Base-by-base conservation (phyloP, 805 yeast species). In the Yamadazyma ubonensis region DNA sequence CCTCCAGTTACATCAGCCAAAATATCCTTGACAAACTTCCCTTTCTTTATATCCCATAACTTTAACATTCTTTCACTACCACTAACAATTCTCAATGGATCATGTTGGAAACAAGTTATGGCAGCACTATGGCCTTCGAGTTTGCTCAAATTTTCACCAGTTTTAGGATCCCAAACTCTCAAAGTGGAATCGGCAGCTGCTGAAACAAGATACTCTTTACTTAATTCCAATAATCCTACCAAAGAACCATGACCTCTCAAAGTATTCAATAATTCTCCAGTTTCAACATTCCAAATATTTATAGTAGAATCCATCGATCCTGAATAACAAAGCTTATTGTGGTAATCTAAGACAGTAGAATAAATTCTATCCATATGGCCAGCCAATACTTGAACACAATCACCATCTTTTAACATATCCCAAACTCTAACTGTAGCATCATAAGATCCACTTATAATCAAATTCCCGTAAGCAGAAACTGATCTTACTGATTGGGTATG, bases 131-230 rank as follows among this genome's bases (percentile, higher is more conserved):
- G 91, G 22, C 96, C 95, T 50, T 85, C 83, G 43, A 89, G 75
- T 35, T 84, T 78, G 54, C 78, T 78, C 36, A 70, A 67, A 29
- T 86, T 78, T 15, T 74, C 73, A 20, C 86, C 89, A 6, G 81
- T 76, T 19, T 78, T 78, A 1, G 96, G 93, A 55, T 93, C 85
- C 99, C 99, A 93, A 2, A 91, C 83, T 37, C 97, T 74, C 29
- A 93, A 71, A 0, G 96, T 83, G 3, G 93, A 79, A 60, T 93
- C 99, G 0, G 98, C 98, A 2, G 97, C 98, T 0, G 96, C 99
- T 32, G 95, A 84, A 1, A 91, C 95, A 9, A 93, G 68, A 34
- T 79, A 81, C 25, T 83, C 79, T 18, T 83, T 81, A 5, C 88
- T 80, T 6, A 90, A 73, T 32, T 86, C 87, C 19, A 91, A 70